These are phyloP conservation scores for Aspergillus texensis DNA, from an alignment of 2,329 filamentous ascomycete species.

Conservation along the genomic window DNA sequence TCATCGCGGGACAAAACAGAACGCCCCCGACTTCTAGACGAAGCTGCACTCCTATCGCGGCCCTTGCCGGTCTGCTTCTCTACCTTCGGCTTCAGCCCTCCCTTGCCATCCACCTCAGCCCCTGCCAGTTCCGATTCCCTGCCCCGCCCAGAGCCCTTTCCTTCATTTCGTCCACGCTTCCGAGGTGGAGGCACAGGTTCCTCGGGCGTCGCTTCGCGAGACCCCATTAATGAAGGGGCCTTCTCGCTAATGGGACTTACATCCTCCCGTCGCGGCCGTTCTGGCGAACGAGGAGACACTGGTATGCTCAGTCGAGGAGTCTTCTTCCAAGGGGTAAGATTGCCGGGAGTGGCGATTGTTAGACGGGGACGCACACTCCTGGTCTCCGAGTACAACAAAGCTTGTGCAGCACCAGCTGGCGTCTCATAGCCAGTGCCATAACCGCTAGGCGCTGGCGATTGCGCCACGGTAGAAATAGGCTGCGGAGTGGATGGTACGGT, in stretches of 20 bases:
- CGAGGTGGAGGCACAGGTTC: constrained; percentile 23
- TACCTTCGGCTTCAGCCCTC: constrained; percentile 23
- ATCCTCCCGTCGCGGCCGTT: constrained; percentile 45
- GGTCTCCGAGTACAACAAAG: constrained; percentile 25
- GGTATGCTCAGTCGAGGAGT: constrained; percentile 38
- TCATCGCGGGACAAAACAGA: constrained; percentile 41
- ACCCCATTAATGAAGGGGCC: constrained; percentile 39
- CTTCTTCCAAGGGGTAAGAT: constrained; percentile 49
- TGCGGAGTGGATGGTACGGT: constrained; percentile 33
- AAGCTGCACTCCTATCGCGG: constrained; percentile 38
- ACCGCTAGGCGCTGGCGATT: constrained; percentile 29
- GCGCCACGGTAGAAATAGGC: constrained; percentile 19
- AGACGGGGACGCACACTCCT: constrained; percentile 33
- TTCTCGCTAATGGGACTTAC: constrained; percentile 51
- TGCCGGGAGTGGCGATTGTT: constrained; percentile 43
- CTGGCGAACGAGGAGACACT: constrained; percentile 42
- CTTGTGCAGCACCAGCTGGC: constrained; percentile 28
- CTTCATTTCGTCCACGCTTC: constrained; percentile 22
- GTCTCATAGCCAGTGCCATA: constrained; percentile 30
- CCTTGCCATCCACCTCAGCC: constrained; percentile 23
- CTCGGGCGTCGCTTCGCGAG: constrained; percentile 30
- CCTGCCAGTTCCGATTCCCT: constrained; percentile 19
- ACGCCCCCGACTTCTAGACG: constrained; percentile 40
- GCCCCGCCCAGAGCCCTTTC: constrained; percentile 26
- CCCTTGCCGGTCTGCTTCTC: constrained; percentile 32